A percentile compares a stretch with the other conserved stretches of the same genome.
Conservation (phyloP, 345 rosid species). For the Gossypium anomalum region DNA sequence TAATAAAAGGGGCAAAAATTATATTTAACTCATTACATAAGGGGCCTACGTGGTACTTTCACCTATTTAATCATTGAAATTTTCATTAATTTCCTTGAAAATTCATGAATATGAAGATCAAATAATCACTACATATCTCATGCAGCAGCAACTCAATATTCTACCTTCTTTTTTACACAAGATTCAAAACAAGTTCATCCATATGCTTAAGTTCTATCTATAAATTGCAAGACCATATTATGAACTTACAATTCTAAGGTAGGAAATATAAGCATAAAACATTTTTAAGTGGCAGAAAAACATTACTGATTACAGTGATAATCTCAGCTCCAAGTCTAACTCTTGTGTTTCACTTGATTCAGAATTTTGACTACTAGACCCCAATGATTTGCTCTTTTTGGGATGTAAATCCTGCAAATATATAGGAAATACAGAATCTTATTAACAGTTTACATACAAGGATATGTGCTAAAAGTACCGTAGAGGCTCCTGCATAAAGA, state of each 20-base stretch:
- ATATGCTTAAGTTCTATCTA: constrained; percentile 7
- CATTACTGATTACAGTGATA: constrained; percentile 42
- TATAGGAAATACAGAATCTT: background rate
- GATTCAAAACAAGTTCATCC: constrained; percentile 9
- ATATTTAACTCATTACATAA: too few relatives aligned
- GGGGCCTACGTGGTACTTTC: too few relatives aligned
- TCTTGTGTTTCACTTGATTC: constrained; percentile 70
- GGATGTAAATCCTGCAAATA: constrained; percentile 33
- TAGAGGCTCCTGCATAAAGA: too few relatives aligned
- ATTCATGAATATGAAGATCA: constrained; percentile 8
- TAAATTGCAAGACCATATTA: background rate
- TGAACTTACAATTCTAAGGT: constrained; percentile 12
- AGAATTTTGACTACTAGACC: constrained; percentile 62
- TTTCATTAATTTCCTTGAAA: background rate
- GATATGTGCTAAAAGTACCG: too few relatives aligned
- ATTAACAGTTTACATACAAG: too few relatives aligned
- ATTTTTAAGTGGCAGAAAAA: background rate
- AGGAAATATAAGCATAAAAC: background rate
- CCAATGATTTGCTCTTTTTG: constrained; percentile 43
- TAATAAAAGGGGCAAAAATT: too few relatives aligned
- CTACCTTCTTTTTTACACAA: constrained; percentile 6
- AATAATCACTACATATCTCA: background rate
- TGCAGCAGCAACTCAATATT: background rate
- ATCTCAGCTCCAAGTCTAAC: constrained; percentile 83
- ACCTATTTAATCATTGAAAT: background rate